phyloP scores from a whole-genome alignment of 352 stramenopile species.

The Pseudoperonospora humuli region DNA sequence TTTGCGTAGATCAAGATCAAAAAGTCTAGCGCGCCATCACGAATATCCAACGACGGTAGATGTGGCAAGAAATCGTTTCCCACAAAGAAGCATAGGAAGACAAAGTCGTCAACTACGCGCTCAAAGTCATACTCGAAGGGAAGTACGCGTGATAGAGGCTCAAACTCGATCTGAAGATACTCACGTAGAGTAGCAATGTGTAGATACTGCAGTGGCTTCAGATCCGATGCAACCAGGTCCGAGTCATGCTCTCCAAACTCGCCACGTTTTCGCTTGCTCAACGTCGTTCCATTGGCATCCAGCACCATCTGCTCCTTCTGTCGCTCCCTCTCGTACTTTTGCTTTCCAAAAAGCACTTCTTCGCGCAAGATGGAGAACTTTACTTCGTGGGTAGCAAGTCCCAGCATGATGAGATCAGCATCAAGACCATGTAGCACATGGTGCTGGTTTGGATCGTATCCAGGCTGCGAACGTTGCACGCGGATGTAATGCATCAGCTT shows the following conservation, averaged over 20 bases:
- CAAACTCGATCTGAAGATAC: slow-evolving; percentile 93
- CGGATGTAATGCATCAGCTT: slow-evolving; percentile 99
- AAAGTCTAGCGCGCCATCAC: slow-evolving; percentile 96
- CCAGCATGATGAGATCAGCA: slow-evolving; percentile 99
- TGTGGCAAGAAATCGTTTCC: slow-evolving; percentile 99
- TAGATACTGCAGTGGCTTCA: slow-evolving; percentile 91
- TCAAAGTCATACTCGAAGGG: slow-evolving; percentile 96
- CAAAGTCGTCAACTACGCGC: slow-evolving; percentile 98
- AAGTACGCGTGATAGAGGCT: slow-evolving; percentile 60
- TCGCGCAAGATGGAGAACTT: slow-evolving; percentile 98
- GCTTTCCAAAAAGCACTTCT: slow-evolving; percentile 85
- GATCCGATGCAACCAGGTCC: slow-evolving; percentile 69
- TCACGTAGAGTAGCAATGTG: slow-evolving; percentile 91
- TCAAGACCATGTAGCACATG: slow-evolving; percentile 98
- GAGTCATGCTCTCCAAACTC: slow-evolving; percentile 80
- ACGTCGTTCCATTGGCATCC: slow-evolving; percentile 63
- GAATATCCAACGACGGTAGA: slow-evolving; percentile 96
- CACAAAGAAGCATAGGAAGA: slow-evolving; percentile 99
- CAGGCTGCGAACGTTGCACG: slow-evolving; percentile 88
- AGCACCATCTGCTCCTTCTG: slow-evolving; percentile 58
- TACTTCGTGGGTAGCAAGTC: slow-evolving; percentile 96
- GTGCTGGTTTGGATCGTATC: slow-evolving; percentile 96
- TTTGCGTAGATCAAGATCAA: slow-evolving; percentile 96
- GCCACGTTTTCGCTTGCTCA: slow-evolving; percentile 67
- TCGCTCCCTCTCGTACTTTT: slow-evolving; percentile 69